Conservation (phyloP, 495 filamentous ascomycete genomes). For the Hypoxylon fuscum region DNA sequence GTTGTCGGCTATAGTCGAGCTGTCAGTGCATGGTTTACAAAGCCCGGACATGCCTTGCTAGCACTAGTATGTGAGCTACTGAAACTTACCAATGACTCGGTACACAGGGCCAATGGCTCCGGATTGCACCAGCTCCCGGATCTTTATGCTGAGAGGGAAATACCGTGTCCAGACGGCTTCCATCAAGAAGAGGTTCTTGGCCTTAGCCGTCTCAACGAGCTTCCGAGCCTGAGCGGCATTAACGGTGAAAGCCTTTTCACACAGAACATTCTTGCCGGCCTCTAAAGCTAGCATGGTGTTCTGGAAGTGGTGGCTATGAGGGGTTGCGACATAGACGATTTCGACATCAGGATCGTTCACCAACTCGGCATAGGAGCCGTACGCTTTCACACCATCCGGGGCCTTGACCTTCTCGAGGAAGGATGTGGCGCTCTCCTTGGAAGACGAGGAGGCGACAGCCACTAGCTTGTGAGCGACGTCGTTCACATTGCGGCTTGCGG, state of each 20-base stretch:
- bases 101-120: conserved; percentile 81
- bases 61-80: neutral
- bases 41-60: neutral
- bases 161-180: conserved; percentile 96
- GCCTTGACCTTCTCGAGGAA: conserved; percentile 76
- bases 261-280: conserved; percentile 88
- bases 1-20: conserved; percentile 64
- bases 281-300: conserved; percentile 83
- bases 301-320: conserved; percentile 95
- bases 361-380: conserved; percentile 82
- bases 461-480: conserved; percentile 82
- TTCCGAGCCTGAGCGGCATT: conserved; percentile 83
- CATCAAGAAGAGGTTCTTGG: conserved; percentile 92
- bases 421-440: conserved; percentile 68
- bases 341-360: conserved; percentile 80
- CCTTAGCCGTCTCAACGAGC: conserved; percentile 74
- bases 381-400: conserved; percentile 73
- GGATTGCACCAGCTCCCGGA: conserved; percentile 72
- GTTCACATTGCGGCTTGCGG: conserved; percentile 71
- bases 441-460: conserved; percentile 84
- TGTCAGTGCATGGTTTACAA: conserved; percentile 13
- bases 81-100: conserved; percentile 67
- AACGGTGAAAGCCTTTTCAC: conserved; percentile 93
- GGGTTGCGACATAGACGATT: conserved; percentile 92
- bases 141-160: conserved; percentile 82